phyloP scores from a whole-genome alignment of 192 early-diverging fungal genomes.

The Entomortierella lignicola region DNA sequence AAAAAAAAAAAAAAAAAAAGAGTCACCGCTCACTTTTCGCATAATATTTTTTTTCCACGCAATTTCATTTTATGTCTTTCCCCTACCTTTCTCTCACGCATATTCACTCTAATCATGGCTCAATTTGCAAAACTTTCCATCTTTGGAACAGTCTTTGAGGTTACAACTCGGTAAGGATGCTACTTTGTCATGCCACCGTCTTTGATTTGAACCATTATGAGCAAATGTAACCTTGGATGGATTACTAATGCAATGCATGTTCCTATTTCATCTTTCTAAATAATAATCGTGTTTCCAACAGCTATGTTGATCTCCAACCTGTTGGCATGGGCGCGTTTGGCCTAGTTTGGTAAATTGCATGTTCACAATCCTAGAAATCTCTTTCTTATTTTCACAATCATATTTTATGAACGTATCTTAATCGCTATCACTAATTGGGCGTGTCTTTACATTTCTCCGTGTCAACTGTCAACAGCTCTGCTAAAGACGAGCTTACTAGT shows the following conservation, averaged over 20 bases:
- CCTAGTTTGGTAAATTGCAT: slow-evolving; percentile 85
- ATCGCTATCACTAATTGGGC: no score
- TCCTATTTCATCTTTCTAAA: background rate
- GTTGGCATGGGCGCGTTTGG: slow-evolving; percentile 99
- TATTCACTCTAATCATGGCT: background rate
- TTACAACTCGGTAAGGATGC: slow-evolving; percentile 61
- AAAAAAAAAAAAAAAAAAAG: background rate
- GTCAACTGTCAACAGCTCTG: slow-evolving; percentile 69
- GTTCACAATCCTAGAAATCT: no score
- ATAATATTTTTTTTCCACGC: background rate
- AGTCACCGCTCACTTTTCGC: background rate
- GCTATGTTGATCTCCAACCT: slow-evolving; percentile 92
- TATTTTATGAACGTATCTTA: no score
- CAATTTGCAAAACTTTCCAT: slow-evolving; percentile 74
- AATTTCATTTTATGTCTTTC: background rate
- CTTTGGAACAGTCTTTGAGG: slow-evolving; percentile 87
- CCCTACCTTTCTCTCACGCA: background rate
- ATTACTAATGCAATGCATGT: no score
- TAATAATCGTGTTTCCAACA: slow-evolving; percentile 16
- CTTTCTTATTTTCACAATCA: no score
- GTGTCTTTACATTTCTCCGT: no score
- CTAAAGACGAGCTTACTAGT: slow-evolving; percentile 87
- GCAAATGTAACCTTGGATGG: background rate
- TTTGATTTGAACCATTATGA: background rate
- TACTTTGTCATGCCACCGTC: no score